Evolutionary conservation across 371 early-diverging fungal genomes (phyloP).

Genomic region (Mucor piriformis): DNA sequence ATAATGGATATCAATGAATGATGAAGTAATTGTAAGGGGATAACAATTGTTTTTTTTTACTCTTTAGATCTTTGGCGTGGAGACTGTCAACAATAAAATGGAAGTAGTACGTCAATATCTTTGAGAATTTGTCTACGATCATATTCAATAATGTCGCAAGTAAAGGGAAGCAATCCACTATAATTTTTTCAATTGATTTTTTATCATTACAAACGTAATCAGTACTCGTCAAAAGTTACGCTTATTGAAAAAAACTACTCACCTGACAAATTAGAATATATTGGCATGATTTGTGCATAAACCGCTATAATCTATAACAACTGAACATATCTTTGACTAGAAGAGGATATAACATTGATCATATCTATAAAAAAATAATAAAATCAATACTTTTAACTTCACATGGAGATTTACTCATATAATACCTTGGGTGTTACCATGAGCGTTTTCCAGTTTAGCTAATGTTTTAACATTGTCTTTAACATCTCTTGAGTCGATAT

Average conservation of each 20-base stretch:
- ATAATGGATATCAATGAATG: constrained; percentile 8
- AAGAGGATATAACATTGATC: constrained; percentile 5
- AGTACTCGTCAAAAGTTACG: constrained; percentile 4
- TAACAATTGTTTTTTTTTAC: constrained; percentile 5
- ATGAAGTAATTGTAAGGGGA: neutral
- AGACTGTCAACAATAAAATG: constrained; percentile 5
- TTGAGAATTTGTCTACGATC: constrained; percentile 6
- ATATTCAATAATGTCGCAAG: constrained; percentile 1
- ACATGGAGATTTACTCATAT: constrained; percentile 13
- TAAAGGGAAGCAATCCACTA: constrained; percentile 10
- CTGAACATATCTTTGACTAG: constrained; percentile 14
- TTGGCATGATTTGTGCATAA: constrained; percentile 12
- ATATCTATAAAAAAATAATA: constrained; percentile 13
- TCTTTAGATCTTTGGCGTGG: constrained; percentile 9
- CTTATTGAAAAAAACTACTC: constrained; percentile 1
- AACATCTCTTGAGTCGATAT: constrained; percentile 12
- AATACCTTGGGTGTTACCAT: constrained; percentile 11
- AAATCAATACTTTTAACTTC: constrained; percentile 7
- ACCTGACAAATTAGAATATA: constrained; percentile 8
- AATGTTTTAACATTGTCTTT: constrained; percentile 11
- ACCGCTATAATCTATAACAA: constrained; percentile 10
- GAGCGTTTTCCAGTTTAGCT: constrained; percentile 8
- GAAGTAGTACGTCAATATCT: constrained; percentile 3
- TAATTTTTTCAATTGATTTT: constrained; percentile 3
- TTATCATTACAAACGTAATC: constrained; percentile 4